These are phyloP conservation scores for Leptodermis oblonga DNA, from an alignment of 257 asterid species.

Conservation along the genomic window DNA sequence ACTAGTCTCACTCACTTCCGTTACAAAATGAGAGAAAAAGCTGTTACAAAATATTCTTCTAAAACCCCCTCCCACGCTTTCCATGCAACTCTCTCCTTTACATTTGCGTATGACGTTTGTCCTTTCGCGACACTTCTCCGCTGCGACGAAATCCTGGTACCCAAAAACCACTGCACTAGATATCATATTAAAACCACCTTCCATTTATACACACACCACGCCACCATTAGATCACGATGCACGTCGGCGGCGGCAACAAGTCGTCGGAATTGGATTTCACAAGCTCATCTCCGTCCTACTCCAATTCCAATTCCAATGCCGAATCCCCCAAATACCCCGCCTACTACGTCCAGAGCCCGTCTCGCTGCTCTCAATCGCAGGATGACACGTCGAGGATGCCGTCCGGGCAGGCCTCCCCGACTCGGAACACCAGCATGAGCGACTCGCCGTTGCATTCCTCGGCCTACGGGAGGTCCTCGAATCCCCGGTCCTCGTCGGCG, in stretches of 20 bases:
- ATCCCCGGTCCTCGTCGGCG: slow-evolving; percentile 43
- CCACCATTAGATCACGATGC: too few species aligned
- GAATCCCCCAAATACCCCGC: slow-evolving; percentile 24
- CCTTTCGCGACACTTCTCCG: not conserved
- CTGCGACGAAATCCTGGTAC: not conserved
- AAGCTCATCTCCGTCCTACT: slow-evolving; percentile 40
- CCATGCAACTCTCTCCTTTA: not conserved
- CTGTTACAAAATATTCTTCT: too few species aligned
- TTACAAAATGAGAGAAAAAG: slow-evolving; percentile 3
- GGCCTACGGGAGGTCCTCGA: slow-evolving; percentile 20
- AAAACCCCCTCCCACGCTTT: too few species aligned
- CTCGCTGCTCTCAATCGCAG: slow-evolving; percentile 43
- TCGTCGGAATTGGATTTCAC: slow-evolving; percentile 50
- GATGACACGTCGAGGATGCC: slow-evolving; percentile 50
- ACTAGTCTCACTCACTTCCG: slow-evolving; percentile 3
- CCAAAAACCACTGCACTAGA: not conserved
- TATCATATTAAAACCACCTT: too few species aligned
- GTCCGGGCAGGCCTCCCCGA: slow-evolving; percentile 23
- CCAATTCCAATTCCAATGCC: slow-evolving; percentile 17
- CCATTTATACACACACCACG: too few species aligned
- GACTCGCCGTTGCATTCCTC: slow-evolving; percentile 45
- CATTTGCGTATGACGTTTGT: not conserved
- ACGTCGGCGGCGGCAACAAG: too few species aligned
- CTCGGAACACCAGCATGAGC: slow-evolving; percentile 29
- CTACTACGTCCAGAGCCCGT: slow-evolving; percentile 68